Conservation (phyloP, 495 filamentous ascomycete species). For the Monascus purpureus region DNA sequence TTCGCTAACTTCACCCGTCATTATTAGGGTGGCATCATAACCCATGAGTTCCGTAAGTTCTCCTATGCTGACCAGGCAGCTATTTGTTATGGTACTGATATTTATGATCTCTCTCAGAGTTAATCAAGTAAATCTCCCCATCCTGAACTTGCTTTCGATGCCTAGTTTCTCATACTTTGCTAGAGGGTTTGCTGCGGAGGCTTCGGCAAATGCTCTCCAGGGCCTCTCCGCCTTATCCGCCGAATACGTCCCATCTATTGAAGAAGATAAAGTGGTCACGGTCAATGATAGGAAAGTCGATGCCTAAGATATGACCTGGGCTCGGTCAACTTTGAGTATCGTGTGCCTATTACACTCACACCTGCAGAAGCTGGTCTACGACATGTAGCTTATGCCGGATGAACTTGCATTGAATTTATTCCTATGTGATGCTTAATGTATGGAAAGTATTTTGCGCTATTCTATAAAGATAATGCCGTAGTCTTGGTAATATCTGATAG, state of each 20-base stretch:
- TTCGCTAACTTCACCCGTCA: slow-evolving; percentile 1
- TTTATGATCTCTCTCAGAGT: slow-evolving; percentile 18
- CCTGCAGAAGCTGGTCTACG: too few species aligned
- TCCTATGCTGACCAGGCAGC: not conserved
- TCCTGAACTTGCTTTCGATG: not conserved
- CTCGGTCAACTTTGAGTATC: too few species aligned
- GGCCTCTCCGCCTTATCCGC: slow-evolving; percentile 51
- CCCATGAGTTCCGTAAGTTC: slow-evolving; percentile 41
- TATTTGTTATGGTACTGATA: too few species aligned
- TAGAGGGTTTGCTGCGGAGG: slow-evolving; percentile 67
- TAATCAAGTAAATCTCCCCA: slow-evolving; percentile 32
- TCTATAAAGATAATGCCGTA: too few species aligned
- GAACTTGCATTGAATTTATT: too few species aligned
- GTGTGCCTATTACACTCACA: too few species aligned
- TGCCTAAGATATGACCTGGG: too few species aligned
- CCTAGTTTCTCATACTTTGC: slow-evolving; percentile 8
- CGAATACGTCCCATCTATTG: slow-evolving; percentile 52
- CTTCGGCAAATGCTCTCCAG: slow-evolving; percentile 51
- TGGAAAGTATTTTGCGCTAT: too few species aligned
- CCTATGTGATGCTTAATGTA: too few species aligned
- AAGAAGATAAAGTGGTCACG: slow-evolving; percentile 57
- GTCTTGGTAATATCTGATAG: too few species aligned
- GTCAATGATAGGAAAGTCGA: too few species aligned
- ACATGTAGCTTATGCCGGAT: too few species aligned
- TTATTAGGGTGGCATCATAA: slow-evolving; percentile 21